A percentile compares a stretch with the other conserved stretches of the same genome.
Evolutionary conservation across 2,329 filamentous ascomycete genomes (phyloP).

Genomic region (Curvularia verruculosa): DNA sequence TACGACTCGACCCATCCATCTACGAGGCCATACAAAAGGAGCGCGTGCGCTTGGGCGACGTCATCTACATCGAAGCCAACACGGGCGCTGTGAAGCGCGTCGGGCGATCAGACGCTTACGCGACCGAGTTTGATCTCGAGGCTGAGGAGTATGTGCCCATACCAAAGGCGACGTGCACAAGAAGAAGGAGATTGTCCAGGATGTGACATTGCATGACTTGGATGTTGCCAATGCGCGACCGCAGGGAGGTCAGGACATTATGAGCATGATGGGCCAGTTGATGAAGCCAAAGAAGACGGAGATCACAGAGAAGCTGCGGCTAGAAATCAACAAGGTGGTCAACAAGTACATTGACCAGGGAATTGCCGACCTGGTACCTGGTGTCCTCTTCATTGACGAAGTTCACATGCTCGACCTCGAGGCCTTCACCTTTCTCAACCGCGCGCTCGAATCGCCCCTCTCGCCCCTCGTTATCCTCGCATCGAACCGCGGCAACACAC

Average conservation of each 20-base stretch:
- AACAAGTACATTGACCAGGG: conserved; percentile 99
- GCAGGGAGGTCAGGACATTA: conserved; percentile 97
- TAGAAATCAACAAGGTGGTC: conserved; percentile 98
- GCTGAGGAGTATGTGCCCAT: conserved; percentile 99
- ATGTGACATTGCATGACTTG: conserved; percentile 95
- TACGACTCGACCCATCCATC: conserved; percentile 94
- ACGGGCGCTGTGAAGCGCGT: conserved; percentile 98
- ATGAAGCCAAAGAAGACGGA: conserved; percentile 99
- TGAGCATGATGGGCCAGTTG: conserved; percentile 99
- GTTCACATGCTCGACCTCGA: conserved; percentile 99
- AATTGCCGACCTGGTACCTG: conserved; percentile 95
- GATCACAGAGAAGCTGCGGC: conserved; percentile 94
- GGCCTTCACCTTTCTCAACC: conserved; percentile 98
- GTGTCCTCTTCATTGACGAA: conserved; percentile 98
- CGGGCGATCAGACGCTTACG: conserved; percentile 93
- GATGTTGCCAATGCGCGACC: conserved; percentile 95
- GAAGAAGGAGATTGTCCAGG: conserved; percentile 99
- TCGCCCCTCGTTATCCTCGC: conserved; percentile 97
- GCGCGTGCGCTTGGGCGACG: conserved; percentile 91
- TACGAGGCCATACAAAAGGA: conserved; percentile 99
- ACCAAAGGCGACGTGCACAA: conserved; percentile 98
- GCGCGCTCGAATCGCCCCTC: conserved; percentile 92
- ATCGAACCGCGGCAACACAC: conserved; percentile 92
- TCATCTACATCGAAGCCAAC: conserved; percentile 99
- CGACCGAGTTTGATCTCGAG: conserved; percentile 97